phyloP scores from a whole-genome alignment of 1,284 basidiomycete species.

The Apiotrichum porosum region DNA sequence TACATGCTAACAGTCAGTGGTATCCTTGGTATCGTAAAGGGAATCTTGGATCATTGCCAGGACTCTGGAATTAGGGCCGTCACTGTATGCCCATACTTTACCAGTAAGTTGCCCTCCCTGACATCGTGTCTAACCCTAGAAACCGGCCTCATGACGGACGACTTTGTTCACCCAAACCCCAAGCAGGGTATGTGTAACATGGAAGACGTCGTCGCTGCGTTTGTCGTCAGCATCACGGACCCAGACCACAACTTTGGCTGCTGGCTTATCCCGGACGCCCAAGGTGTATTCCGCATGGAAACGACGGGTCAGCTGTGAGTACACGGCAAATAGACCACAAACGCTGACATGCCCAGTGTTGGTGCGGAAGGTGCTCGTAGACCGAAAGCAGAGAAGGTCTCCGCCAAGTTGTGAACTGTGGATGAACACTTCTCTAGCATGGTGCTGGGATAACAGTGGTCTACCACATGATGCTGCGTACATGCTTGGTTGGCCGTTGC shows the following conservation, averaged over 20 bases:
- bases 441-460: too few relatives aligned
- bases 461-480: too few relatives aligned
- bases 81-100: slow-evolving; percentile 1
- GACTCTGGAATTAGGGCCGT: background rate
- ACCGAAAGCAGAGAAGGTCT: slow-evolving; percentile 1
- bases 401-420: background rate
- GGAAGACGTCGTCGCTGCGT: slow-evolving; percentile 3
- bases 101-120: background rate
- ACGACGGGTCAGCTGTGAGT: background rate
- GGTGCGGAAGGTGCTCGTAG: slow-evolving; percentile 7
- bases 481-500: too few relatives aligned
- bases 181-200: slow-evolving; percentile 1
- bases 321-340: too few relatives aligned
- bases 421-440: too few relatives aligned
- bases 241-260: background rate
- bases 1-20: background rate
- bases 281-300: slow-evolving; percentile 2
- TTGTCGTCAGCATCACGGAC: background rate
- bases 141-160: slow-evolving; percentile 1
- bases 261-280: slow-evolving; percentile 4
- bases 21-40: slow-evolving; percentile 1
- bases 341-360: slow-evolving; percentile 6
- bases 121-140: background rate
- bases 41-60: background rate
- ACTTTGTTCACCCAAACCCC: slow-evolving; percentile 3